Base-by-base conservation (phyloP, 139 green algal genomes). In the Micromonas commoda region DNA sequence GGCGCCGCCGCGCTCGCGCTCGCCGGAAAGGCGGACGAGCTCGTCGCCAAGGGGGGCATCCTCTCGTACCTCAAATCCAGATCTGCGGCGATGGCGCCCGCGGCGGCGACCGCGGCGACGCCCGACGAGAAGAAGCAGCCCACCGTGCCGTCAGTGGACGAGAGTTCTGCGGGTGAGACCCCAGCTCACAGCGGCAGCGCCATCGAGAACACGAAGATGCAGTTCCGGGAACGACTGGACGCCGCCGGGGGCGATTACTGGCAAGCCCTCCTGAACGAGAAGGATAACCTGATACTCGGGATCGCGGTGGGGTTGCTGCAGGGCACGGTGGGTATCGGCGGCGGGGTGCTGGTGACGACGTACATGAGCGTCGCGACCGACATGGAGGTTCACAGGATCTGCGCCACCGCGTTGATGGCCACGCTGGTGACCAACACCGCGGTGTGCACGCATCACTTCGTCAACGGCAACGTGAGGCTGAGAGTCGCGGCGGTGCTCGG, bases 381-480 rank as follows among this genome's bases (percentile, higher is more conserved):
- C 37, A 63, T 75, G 68, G 68, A 75, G 38, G 68, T 75, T 35
- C 68, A 75, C 26, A 60, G 68, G 37, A 75, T 63, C 1, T 60
- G 37, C 37, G 68, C 26, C 21, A 75, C 68, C 1, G 68, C 68
- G 37, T 37, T 75, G 1, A 35, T 75, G 68, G 37, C 37, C 21
- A 75, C 68, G 37, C 23, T 75, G 21, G 13, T 75, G 19, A 75
- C 68, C 6, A 75, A 75, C 9, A 64, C 29, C 21, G 68, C 35
- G 1, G 68, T 75, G 21, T 23, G 34, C 6, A 39, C 68, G 68
- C 26, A 38, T 13, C 68, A 75, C 26, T 33, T 63, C 19, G 20
- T 3, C 26, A 32, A 33, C 20, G 68, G 68, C 19, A 75, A 75
- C 37, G 38, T 75, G 23, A 26, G 38, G 37, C 24, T 75, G 31